These are phyloP conservation scores for Apiotrichum gracile DNA, from an alignment of 1,284 basidiomycete species.

Conservation along the genomic window DNA sequence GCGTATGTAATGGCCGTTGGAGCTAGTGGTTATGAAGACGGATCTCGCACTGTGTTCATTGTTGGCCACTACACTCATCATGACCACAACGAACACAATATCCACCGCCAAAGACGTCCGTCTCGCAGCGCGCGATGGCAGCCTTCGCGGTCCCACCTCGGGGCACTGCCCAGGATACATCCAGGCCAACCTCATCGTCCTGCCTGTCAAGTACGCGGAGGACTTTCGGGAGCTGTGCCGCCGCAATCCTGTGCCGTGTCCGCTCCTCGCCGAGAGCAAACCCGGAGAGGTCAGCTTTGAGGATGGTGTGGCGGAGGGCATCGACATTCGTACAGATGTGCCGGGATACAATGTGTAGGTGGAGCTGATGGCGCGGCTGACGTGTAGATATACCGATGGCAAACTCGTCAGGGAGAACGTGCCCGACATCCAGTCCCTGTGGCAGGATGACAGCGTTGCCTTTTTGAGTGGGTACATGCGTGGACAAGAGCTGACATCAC, in stretches of 20 bases:
- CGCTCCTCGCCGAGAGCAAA: conserved; percentile 30
- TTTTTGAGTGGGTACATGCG: conserved; percentile 24
- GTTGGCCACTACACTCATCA: no score
- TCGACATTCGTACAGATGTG: conserved; percentile 32
- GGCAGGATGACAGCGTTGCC: conserved; percentile 32
- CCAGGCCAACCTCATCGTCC: conserved; percentile 37
- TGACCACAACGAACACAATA: neutral
- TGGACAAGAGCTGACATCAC: neutral
- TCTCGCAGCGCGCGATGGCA: conserved; percentile 1
- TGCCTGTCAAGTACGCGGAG: conserved; percentile 26
- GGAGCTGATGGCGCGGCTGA: no score
- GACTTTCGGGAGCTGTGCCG: conserved; percentile 35
- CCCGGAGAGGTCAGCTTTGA: conserved; percentile 18
- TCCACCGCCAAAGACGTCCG: conserved; percentile 1
- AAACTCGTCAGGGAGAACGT: conserved; percentile 18
- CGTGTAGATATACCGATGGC: no score
- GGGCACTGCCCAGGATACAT: conserved; percentile 25
- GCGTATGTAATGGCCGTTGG: no score
- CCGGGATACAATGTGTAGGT: conserved; percentile 31
- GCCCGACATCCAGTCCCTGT: conserved; percentile 15
- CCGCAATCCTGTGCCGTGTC: conserved; percentile 39
- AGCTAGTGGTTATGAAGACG: no score
- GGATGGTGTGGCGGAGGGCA: conserved; percentile 22
- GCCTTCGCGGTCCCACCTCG: conserved; percentile 8
- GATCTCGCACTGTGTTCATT: no score